phyloP scores from a whole-genome alignment of 352 stramenopile species.

The Globisporangium radiosum region DNA sequence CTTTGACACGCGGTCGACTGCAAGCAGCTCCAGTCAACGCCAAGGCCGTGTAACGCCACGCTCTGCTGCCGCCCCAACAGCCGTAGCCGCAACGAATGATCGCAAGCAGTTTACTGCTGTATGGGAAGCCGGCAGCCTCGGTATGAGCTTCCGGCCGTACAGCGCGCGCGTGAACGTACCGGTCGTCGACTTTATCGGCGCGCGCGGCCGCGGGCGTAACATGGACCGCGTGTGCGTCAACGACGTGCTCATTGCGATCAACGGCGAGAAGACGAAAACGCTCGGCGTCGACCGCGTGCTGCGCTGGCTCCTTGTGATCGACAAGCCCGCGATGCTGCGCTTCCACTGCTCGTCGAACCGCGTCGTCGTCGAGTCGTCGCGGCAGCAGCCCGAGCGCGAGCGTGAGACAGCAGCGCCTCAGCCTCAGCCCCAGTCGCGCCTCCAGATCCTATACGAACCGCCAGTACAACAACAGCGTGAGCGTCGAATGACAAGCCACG shows the following conservation, averaged over 20 bases:
- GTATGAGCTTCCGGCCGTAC: slow-evolving; percentile 70
- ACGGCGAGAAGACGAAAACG: slow-evolving; percentile 70
- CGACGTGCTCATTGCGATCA: slow-evolving; percentile 77
- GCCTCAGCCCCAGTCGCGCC: slow-evolving; percentile 16
- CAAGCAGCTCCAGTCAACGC: slow-evolving; percentile 13
- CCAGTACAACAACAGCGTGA: slow-evolving; percentile 2
- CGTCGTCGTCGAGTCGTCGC: slow-evolving; percentile 11
- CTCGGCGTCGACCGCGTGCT: slow-evolving; percentile 72
- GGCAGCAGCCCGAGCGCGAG: slow-evolving; percentile 30
- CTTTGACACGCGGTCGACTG: slow-evolving; percentile 14
- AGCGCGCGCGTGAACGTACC: slow-evolving; percentile 62
- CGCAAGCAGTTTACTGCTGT: slow-evolving; percentile 70
- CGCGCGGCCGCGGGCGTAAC: slow-evolving; percentile 45
- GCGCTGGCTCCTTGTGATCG: slow-evolving; percentile 65
- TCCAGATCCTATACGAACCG: slow-evolving; percentile 21
- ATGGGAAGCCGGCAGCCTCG: slow-evolving; percentile 62
- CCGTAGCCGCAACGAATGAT: slow-evolving; percentile 13
- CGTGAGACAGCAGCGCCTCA: slow-evolving; percentile 5
- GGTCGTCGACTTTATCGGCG: slow-evolving; percentile 62
- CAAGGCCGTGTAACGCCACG: slow-evolving; percentile 17
- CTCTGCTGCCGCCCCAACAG: neutral
- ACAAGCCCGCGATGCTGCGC: slow-evolving; percentile 68
- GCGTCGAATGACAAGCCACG: slow-evolving; percentile 1
- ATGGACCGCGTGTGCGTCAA: slow-evolving; percentile 77
- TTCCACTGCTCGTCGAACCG: slow-evolving; percentile 77